Percentiles rank a stretch among this genome's conserved stretches.
Conservation (phyloP, 2,329 filamentous ascomycete genomes). For the Tolypocladium sp. region DNA sequence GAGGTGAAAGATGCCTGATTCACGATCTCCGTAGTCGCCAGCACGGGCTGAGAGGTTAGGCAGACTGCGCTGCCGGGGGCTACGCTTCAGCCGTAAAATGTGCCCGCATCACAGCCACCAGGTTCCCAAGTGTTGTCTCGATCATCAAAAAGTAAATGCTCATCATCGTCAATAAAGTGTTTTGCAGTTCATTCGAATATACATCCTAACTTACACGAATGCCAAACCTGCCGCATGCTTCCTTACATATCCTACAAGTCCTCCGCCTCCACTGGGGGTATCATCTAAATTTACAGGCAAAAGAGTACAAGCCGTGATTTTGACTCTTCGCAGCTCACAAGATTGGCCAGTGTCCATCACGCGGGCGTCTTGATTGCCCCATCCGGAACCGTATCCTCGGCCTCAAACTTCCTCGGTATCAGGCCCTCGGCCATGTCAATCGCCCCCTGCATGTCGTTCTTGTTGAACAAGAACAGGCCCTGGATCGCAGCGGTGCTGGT, state of each 20-base stretch:
- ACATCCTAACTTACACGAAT: not conserved
- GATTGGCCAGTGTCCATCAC: slow-evolving; percentile 10
- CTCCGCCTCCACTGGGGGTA: slow-evolving; percentile 2
- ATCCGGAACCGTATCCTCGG: slow-evolving; percentile 26
- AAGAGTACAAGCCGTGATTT: not conserved
- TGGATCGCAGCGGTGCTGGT: slow-evolving; percentile 90
- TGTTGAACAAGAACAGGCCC: slow-evolving; percentile 91
- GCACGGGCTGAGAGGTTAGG: not conserved
- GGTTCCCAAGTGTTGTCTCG: not conserved
- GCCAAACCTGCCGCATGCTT: not conserved
- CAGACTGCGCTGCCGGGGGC: too few relatives aligned
- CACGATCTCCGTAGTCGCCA: not conserved
- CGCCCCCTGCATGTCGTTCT: slow-evolving; percentile 79
- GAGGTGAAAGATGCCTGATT: not conserved
- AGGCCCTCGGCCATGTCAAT: slow-evolving; percentile 68
- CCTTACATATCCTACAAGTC: not conserved
- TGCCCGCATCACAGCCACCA: not conserved
- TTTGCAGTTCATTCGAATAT: not conserved
- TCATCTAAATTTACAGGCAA: slow-evolving; percentile 5
- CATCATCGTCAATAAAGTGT: too few relatives aligned
- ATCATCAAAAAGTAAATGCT: not conserved
- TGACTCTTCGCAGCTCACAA: not conserved
- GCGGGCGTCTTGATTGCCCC: slow-evolving; percentile 32
- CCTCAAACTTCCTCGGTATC: slow-evolving; percentile 47
- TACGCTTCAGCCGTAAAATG: too few relatives aligned